Base-by-base conservation (phyloP, 2,329 filamentous ascomycete genomes). In the Neonectria ditissima region DNA sequence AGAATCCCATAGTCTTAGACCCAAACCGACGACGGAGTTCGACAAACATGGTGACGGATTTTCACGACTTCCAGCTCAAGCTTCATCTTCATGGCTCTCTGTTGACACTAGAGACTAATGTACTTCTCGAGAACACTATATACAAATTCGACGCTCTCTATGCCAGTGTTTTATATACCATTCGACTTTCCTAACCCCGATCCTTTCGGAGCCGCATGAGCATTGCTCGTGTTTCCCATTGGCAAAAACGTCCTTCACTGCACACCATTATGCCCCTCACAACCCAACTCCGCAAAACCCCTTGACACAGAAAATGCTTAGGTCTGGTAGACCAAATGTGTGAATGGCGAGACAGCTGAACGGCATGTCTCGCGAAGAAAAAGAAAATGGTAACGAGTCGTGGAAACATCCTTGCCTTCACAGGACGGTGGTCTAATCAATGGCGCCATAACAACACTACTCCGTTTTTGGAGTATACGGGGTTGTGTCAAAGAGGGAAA, bases 201-300 rank as follows among this genome's bases (percentile, higher is more conserved):
- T 37, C 61, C 57, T 47, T 39, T 54, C 22, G 34, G 55, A 50
- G 62, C 51, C 56, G 41, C 61, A 52, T 59, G 62, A 73, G 60
- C 62, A 55, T 68, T 64, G 68, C 59, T 70, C 69, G 55, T 67
- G 56, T 71, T 66, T 64, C 67, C 67, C 59, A 59, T 71, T 69
- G 45, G 62, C 63, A 65, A 70, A 61, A 61, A 50, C 4, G 22
- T 68, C 44, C 51, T 47, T 56, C 65, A 60, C 52, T 58, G 53
- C 67, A 34, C 53, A 51, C 55, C 67, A 51, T 63, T 53, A 37
- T 54, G 59, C 48, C 48, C 54, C 62, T 66, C 58, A 56, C 52
- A 66, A 70, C 54, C 60, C 59, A 73, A 73, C 70, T 73, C 70
- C 70, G 30, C 52, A 59, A 59, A 45, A 39, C 41, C 28, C 32